A percentile compares a stretch with the other conserved stretches of the same genome.
phyloP scores from a whole-genome alignment of 805 yeast genomes.

The Yamadazyma akitaensis region DNA sequence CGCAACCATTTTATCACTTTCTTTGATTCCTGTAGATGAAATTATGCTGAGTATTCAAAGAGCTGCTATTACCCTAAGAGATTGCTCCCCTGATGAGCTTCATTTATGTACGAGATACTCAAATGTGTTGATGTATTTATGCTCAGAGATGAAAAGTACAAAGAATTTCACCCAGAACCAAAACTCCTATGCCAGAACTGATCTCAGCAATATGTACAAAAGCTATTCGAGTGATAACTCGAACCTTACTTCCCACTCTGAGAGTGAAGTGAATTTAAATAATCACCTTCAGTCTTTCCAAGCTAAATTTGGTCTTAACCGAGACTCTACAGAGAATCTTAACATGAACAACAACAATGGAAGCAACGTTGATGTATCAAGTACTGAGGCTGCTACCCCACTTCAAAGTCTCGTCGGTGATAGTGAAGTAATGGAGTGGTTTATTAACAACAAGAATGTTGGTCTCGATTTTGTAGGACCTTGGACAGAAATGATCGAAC shows the following conservation, averaged over 20 bases:
- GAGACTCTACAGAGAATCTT: constrained; percentile 1
- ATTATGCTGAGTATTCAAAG: constrained; percentile 63
- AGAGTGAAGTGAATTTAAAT: constrained; percentile 1
- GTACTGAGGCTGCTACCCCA: constrained; percentile 15
- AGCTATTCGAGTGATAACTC: neutral
- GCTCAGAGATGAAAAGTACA: constrained; percentile 65
- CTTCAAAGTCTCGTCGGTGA: constrained; percentile 28
- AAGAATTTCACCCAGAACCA: constrained; percentile 21
- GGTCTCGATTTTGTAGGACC: constrained; percentile 58
- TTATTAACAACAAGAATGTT: constrained; percentile 34
- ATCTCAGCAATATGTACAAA: neutral
- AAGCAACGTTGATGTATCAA: neutral
- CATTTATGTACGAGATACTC: constrained; percentile 81
- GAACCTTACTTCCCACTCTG: neutral
- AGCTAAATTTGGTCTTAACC: neutral
- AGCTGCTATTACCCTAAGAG: constrained; percentile 71
- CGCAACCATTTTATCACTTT: constrained; percentile 52
- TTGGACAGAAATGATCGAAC: constrained; percentile 78
- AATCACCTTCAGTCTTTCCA: constrained; percentile 3
- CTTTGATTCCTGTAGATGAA: constrained; percentile 69
- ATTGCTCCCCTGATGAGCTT: constrained; percentile 85
- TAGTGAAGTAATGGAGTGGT: constrained; percentile 45
- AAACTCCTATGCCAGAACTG: constrained; percentile 5
- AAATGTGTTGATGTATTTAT: constrained; percentile 69
- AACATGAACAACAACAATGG: neutral